phyloP scores from a whole-genome alignment of 2,329 filamentous ascomycete genomes.

The Clonostachys solani region DNA sequence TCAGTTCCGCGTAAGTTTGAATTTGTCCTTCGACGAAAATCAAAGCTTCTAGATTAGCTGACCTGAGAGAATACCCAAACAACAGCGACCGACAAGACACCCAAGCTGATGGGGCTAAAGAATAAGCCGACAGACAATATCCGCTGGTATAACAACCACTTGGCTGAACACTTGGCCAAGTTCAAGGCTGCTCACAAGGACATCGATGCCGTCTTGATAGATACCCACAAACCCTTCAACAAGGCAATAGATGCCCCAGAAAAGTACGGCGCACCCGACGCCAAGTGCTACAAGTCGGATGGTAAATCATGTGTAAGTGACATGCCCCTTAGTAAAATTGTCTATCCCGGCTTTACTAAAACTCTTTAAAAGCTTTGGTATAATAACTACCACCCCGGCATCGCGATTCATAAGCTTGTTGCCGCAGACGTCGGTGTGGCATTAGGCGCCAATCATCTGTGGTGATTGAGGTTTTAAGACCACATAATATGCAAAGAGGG shows the following conservation, averaged over 20 bases:
- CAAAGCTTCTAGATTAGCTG: background rate
- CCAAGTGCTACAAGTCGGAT: conserved; percentile 32
- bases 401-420: conserved; percentile 32
- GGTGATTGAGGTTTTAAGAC: background rate
- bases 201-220: conserved; percentile 25
- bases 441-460: background rate
- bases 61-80: background rate
- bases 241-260: conserved; percentile 32
- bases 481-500: too few relatives aligned
- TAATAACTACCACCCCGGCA: conserved; percentile 35
- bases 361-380: conserved; percentile 30
- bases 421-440: conserved; percentile 25
- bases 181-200: conserved; percentile 28
- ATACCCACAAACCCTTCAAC: conserved; percentile 35
- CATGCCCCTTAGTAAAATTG: background rate
- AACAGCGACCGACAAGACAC: conserved; percentile 22
- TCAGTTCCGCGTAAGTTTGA: conserved; percentile 44
- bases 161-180: conserved; percentile 16
- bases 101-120: conserved; percentile 19
- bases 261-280: conserved; percentile 33
- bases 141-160: conserved; percentile 26
- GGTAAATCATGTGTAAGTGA: conserved; percentile 31
- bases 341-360: background rate
- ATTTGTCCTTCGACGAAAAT: too few relatives aligned
- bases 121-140: conserved; percentile 16